These are phyloP conservation scores for Fragaria vesca DNA, from an alignment of 306 rosid genomes.

Conservation along the genomic window DNA sequence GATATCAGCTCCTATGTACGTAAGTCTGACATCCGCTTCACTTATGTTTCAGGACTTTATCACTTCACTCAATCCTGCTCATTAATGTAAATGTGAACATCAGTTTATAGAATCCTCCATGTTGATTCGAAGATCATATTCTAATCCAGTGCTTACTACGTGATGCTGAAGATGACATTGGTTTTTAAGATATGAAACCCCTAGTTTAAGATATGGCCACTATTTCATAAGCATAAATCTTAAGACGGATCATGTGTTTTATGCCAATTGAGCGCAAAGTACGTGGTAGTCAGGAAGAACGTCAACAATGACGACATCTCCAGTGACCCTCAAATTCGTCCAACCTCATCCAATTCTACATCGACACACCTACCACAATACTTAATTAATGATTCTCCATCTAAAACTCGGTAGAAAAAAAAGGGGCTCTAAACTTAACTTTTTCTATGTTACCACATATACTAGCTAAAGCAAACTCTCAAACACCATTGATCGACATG, in stretches of 20 bases:
- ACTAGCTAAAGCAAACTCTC: background rate
- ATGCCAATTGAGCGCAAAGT: background rate
- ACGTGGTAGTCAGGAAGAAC: background rate
- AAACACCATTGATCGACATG: background rate
- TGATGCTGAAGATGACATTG: background rate
- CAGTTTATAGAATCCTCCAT: background rate
- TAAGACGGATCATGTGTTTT: background rate
- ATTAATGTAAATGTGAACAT: background rate
- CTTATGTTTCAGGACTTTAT: background rate
- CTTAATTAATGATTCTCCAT: background rate
- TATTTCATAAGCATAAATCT: background rate
- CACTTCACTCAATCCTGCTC: background rate
- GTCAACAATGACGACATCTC: conserved; percentile 57
- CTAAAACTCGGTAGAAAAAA: background rate
- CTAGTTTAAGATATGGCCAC: background rate
- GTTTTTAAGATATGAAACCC: background rate
- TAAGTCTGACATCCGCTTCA: background rate
- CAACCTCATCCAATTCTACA: background rate
- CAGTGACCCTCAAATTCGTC: conserved; percentile 12
- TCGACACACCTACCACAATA: background rate
- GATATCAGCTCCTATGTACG: too few species aligned
- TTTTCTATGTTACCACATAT: conserved; percentile 8
- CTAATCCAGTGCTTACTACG: background rate
- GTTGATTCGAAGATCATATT: too few species aligned
- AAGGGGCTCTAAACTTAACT: background rate